A percentile compares a stretch with the other conserved stretches of the same genome.
Evolutionary conservation across 495 filamentous ascomycete genomes (phyloP).

Genomic region (Penicillium steckii): DNA sequence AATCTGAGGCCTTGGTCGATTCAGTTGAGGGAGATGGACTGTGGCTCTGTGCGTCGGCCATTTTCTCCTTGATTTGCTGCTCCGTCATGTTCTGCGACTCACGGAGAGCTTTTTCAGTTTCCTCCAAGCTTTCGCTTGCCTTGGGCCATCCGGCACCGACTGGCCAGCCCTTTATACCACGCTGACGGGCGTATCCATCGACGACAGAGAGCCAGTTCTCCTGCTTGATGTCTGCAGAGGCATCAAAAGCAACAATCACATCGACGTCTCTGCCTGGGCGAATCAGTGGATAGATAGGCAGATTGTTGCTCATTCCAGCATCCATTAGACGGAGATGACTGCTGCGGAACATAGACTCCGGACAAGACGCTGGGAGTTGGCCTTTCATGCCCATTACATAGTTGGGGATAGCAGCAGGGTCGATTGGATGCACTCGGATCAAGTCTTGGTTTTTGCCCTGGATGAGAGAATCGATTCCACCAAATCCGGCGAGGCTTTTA

Average conservation of each 20-base stretch:
- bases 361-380: slow-evolving; percentile 68
- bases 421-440: slow-evolving; percentile 86
- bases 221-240: slow-evolving; percentile 76
- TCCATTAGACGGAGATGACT: slow-evolving; percentile 88
- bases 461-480: slow-evolving; percentile 82
- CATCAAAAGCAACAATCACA: slow-evolving; percentile 87
- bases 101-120: slow-evolving; percentile 63
- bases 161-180: slow-evolving; percentile 91
- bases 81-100: slow-evolving; percentile 61
- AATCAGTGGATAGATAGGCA: slow-evolving; percentile 91
- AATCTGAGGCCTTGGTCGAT: slow-evolving; percentile 31
- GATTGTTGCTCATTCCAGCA: slow-evolving; percentile 96
- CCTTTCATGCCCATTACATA: slow-evolving; percentile 77
- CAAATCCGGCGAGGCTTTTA: slow-evolving; percentile 68
- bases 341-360: slow-evolving; percentile 66
- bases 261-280: slow-evolving; percentile 85
- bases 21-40: neutral
- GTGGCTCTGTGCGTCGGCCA: slow-evolving; percentile 56
- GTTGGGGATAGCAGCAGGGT: slow-evolving; percentile 86
- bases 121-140: slow-evolving; percentile 45
- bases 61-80: slow-evolving; percentile 58
- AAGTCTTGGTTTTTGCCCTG: slow-evolving; percentile 76
- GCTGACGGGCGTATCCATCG: slow-evolving; percentile 87
- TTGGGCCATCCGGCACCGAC: slow-evolving; percentile 88
- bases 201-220: slow-evolving; percentile 93